These are phyloP conservation scores for Diplodia corticola DNA, from an alignment of 2,329 filamentous ascomycete species.

Conservation along the genomic window DNA sequence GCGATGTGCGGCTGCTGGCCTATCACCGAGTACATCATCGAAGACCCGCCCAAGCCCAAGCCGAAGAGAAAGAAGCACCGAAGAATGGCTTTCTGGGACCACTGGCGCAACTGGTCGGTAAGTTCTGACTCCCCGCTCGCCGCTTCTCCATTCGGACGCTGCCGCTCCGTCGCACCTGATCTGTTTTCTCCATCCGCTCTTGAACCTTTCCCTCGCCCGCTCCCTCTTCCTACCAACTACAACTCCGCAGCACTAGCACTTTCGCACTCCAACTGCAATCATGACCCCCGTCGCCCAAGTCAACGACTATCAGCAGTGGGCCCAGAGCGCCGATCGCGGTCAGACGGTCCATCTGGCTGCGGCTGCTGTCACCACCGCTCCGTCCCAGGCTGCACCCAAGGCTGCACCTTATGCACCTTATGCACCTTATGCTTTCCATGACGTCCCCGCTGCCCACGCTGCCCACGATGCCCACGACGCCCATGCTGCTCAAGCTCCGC, in stretches of 20 bases:
- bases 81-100: not conserved
- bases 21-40: constrained; percentile 15
- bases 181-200: not conserved
- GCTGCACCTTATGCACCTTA: not conserved
- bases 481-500: not conserved
- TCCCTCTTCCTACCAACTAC: not conserved
- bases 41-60: constrained; percentile 15
- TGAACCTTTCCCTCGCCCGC: not conserved
- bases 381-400: not conserved
- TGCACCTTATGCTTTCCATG: not conserved
- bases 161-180: not conserved
- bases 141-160: not conserved
- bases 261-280: not conserved
- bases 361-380: not conserved
- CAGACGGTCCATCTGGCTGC: not conserved
- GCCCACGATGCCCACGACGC: not conserved
- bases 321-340: not conserved
- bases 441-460: not conserved
- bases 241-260: not conserved
- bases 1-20: constrained; percentile 16
- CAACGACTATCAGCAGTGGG: constrained; percentile 10
- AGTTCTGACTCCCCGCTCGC: not conserved
- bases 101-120: not conserved
- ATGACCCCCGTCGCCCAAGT: constrained; percentile 8
- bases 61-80: not conserved